These are phyloP conservation scores for Mycena amicta DNA, from an alignment of 768 basidiomycete genomes.

Conservation along the genomic window DNA sequence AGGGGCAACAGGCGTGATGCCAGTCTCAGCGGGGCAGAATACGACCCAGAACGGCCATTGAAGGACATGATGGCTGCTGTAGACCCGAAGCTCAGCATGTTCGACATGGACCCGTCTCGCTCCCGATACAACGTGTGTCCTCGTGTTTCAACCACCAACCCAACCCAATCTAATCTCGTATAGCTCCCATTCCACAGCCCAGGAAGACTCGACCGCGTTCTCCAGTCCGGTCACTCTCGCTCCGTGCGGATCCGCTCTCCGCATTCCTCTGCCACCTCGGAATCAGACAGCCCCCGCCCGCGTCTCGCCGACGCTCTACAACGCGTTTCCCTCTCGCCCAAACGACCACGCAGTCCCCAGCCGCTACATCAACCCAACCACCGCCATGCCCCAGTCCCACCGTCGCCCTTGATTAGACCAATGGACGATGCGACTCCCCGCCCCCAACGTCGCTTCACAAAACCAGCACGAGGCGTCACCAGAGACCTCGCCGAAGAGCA, in stretches of 20 bases:
- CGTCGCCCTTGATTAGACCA: constrained; percentile 17
- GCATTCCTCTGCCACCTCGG: constrained; percentile 48
- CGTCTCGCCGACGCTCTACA: constrained; percentile 72
- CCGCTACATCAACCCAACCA: constrained; percentile 28
- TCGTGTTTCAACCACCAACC: constrained; percentile 2
- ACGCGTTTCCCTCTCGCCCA: constrained; percentile 73
- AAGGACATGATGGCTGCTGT: constrained; percentile 71
- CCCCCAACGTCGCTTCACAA: constrained; percentile 44
- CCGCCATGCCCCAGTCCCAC: constrained; percentile 31
- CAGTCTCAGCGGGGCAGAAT: constrained; percentile 76
- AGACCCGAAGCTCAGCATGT: constrained; percentile 56
- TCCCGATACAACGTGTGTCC: constrained; percentile 51
- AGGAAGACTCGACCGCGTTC: constrained; percentile 60
- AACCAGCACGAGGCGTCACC: constrained; percentile 56
- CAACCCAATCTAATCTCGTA: too few species aligned
- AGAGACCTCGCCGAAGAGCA: constrained; percentile 54
- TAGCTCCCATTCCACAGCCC: constrained; percentile 62
- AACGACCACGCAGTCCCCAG: constrained; percentile 61
- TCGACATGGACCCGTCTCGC: constrained; percentile 54
- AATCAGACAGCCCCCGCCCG: constrained; percentile 46
- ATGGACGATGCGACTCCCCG: constrained; percentile 18
- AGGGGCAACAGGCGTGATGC: constrained; percentile 51
- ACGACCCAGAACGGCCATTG: constrained; percentile 81
- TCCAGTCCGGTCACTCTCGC: constrained; percentile 55
- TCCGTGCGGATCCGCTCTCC: constrained; percentile 50